Evolutionary conservation across 768 basidiomycete species (phyloP), one percentile per base, ranked within the genome.

Genomic region (Leccinellum luteum): DNA sequence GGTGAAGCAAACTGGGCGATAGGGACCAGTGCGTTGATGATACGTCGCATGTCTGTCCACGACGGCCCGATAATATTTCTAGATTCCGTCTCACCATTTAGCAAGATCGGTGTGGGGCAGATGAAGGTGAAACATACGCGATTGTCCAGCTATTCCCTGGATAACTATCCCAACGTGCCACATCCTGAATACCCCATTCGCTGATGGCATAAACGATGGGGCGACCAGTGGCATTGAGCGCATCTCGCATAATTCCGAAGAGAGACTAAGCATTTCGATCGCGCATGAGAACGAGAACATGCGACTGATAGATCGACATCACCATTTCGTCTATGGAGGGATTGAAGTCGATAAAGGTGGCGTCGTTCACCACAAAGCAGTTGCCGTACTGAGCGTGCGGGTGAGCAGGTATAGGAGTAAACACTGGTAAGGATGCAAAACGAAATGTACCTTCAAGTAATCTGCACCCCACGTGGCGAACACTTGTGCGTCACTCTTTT

Each of bases 141-240:
- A 81, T 81, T 60, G 79, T 74, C 76, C 81, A 81, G 63, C 79
- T 79, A 59, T 82, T 81, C 25, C 78, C 77, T 19, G 79, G 25
- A 25, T 25, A 25, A 25, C 25, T 25, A 25, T 70, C 76, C 56
- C 81, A 80, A 41, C 79, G 71, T n/a, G 79, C 81, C 49, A 80
- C 79, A 60, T 81, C 79, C 69, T 80, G 80, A 25, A 79, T 76
- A 28, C 81, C 80, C 75, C 75, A 78, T 58, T 76, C 77, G 49
- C 80, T 81, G n/a, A 82, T 74, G 6, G 80, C 79, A 59, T 78
- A 84, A 3, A 81, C 73, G 48, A 83, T 75, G 3, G 31, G 4
- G 6, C 48, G 48, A n/a, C 52, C 52, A 5, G 35, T 47, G 2
- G 14, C 15, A n/a, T 12, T 23, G 13, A 62, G 61, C 27, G 58